Conservation (phyloP, 2,329 filamentous ascomycete genomes). For the Cladosporium sp. region DNA sequence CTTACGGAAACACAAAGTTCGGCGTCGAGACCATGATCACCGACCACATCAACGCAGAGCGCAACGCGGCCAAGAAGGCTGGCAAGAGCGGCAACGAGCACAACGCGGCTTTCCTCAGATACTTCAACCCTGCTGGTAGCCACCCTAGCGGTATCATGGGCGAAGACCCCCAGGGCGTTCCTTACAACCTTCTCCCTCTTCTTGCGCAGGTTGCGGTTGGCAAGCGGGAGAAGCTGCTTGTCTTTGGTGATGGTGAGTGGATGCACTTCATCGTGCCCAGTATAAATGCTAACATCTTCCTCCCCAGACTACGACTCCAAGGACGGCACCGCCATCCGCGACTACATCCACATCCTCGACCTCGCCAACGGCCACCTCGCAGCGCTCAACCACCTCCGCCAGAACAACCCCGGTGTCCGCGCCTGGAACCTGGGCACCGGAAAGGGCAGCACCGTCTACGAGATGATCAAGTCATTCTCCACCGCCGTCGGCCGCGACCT, state of each 20-base stretch:
- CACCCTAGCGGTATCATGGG: conserved; percentile 97
- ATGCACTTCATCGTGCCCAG: too few relatives aligned
- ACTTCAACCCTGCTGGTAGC: conserved; percentile 96
- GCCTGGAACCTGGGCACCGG: conserved; percentile 97
- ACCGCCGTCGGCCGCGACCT: conserved; percentile 81
- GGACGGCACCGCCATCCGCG: conserved; percentile 91
- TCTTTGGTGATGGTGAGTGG: conserved; percentile 84
- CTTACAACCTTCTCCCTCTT: conserved; percentile 92
- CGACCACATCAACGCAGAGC: conserved; percentile 84
- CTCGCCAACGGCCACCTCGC: conserved; percentile 82
- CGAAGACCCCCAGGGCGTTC: conserved; percentile 92
- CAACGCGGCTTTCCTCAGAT: conserved; percentile 91
- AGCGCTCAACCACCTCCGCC: conserved; percentile 85
- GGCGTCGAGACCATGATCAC: conserved; percentile 90
- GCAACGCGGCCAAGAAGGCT: conserved; percentile 77
- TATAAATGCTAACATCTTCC: conserved; percentile 17
- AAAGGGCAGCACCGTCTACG: conserved; percentile 90
- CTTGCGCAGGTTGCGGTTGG: conserved; percentile 95
- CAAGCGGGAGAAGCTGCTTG: conserved; percentile 88
- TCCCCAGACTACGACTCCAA: conserved; percentile 79
- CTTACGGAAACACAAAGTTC: conserved; percentile 95
- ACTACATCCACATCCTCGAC: conserved; percentile 97
- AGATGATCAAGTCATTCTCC: conserved; percentile 96
- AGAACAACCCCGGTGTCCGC: conserved; percentile 82
- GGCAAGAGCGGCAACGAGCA: conserved; percentile 77